These are phyloP conservation scores for Sherardia arvensis DNA, from an alignment of 257 asterid species.

Conservation along the genomic window DNA sequence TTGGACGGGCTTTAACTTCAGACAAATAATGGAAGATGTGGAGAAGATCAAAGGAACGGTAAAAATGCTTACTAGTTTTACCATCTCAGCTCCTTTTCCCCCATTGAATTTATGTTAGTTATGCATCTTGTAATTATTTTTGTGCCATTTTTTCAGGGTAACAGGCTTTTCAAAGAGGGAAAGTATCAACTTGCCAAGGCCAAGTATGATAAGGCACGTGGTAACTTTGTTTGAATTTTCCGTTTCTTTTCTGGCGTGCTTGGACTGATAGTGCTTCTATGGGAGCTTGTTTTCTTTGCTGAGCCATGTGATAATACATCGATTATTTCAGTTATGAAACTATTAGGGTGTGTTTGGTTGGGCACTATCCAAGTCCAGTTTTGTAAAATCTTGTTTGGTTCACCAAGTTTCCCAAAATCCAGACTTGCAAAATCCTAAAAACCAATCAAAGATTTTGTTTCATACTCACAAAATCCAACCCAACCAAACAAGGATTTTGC, in stretches of 20 bases:
- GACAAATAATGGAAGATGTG: conserved; percentile 94
- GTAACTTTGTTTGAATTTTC: conserved; percentile 11
- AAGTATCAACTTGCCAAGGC: conserved; percentile 94
- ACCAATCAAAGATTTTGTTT: too few relatives aligned
- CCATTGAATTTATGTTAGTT: background rate
- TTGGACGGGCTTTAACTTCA: conserved; percentile 90
- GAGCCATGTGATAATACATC: background rate
- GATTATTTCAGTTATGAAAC: background rate
- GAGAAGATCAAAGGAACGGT: conserved; percentile 99
- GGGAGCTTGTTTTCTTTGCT: background rate
- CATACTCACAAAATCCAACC: too few relatives aligned
- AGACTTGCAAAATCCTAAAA: too few relatives aligned
- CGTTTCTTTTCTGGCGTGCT: background rate
- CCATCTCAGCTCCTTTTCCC: background rate
- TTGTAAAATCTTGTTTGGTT: too few relatives aligned
- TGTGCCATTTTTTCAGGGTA: conserved; percentile 61
- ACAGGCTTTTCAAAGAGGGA: conserved; percentile 94
- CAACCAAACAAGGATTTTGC: too few relatives aligned
- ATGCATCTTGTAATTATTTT: conserved; percentile 6
- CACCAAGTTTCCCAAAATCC: too few relatives aligned
- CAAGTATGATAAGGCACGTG: conserved; percentile 82
- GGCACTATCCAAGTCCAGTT: too few relatives aligned
- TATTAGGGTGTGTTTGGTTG: too few relatives aligned
- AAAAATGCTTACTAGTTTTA: conserved; percentile 23
- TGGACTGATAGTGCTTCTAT: too few relatives aligned